Conservation (phyloP, 2,329 filamentous ascomycete species). For the Nectriaceae sp. region DNA sequence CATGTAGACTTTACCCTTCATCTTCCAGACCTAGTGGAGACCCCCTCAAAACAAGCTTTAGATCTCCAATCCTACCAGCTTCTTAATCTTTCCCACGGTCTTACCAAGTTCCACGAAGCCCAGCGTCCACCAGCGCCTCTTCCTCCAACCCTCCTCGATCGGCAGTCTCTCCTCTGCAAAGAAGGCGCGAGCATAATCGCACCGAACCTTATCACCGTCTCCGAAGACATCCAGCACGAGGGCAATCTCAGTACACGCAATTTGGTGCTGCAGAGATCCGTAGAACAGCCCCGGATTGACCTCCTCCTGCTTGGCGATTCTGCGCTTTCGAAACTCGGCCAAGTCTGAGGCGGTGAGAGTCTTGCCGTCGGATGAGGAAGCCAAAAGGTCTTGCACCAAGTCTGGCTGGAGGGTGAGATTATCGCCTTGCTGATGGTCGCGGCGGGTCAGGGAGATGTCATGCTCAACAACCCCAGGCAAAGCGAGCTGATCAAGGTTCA, state of each 20-base stretch:
- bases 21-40: no score
- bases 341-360: constrained; percentile 20
- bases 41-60: no score
- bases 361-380: constrained; percentile 23
- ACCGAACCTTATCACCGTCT: constrained; percentile 13
- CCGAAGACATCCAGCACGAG: constrained; percentile 23
- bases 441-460: constrained; percentile 25
- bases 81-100: background rate
- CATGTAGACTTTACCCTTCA: no score
- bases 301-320: constrained; percentile 17
- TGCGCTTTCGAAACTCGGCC: constrained; percentile 18
- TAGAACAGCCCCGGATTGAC: constrained; percentile 20
- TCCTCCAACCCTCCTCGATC: constrained; percentile 20
- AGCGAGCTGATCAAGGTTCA: constrained; percentile 23
- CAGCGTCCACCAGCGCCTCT: constrained; percentile 5
- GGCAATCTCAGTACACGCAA: constrained; percentile 23
- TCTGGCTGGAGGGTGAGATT: constrained; percentile 18
- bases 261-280: constrained; percentile 14
- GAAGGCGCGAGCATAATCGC: constrained; percentile 18
- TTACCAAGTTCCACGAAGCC: constrained; percentile 2
- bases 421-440: constrained; percentile 22
- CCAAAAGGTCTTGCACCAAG: constrained; percentile 18
- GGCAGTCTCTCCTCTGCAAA: constrained; percentile 20
- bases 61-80: no score
- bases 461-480: constrained; percentile 23